A percentile compares a stretch with the other conserved stretches of the same genome.
These are phyloP conservation scores for Aspergillus transmontanensis DNA, from an alignment of 2,329 filamentous ascomycete genomes.

Conservation along the genomic window DNA sequence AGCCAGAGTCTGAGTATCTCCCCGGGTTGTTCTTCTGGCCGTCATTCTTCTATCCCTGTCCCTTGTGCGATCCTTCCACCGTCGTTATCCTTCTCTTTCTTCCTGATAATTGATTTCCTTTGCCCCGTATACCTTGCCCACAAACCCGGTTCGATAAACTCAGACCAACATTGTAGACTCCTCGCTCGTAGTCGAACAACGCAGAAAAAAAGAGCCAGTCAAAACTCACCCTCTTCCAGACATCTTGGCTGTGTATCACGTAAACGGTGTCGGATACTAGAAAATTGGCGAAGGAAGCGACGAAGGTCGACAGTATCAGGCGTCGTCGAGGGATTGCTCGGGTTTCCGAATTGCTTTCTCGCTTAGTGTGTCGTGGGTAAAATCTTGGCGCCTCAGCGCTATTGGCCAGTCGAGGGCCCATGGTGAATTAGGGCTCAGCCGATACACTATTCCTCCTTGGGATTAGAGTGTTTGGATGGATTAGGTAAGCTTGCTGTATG, in stretches of 20 bases:
- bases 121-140: neutral
- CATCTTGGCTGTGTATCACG: conserved; percentile 50
- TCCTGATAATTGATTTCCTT: neutral
- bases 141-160: conserved; percentile 1
- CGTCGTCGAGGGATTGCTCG: conserved; percentile 30
- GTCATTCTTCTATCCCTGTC: neutral
- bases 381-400: conserved; percentile 41
- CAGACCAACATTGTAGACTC: conserved; percentile 10
- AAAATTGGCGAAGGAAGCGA: conserved; percentile 33
- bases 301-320: conserved; percentile 30
- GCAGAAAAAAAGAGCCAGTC: conserved; percentile 15
- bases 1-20: neutral
- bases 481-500: neutral
- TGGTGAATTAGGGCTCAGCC: conserved; percentile 43
- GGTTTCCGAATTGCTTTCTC: conserved; percentile 40
- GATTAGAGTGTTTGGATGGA: conserved; percentile 14
- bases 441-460: neutral
- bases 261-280: conserved; percentile 41
- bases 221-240: conserved; percentile 54
- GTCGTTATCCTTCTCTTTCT: conserved; percentile 2
- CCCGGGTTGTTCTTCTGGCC: neutral
- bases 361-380: conserved; percentile 48
- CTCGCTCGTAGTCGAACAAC: conserved; percentile 13
- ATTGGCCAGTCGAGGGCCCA: conserved; percentile 28
- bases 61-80: neutral